These are phyloP conservation scores for Psilocybe cyanescens DNA, from an alignment of 768 basidiomycete species.

Conservation along the genomic window DNA sequence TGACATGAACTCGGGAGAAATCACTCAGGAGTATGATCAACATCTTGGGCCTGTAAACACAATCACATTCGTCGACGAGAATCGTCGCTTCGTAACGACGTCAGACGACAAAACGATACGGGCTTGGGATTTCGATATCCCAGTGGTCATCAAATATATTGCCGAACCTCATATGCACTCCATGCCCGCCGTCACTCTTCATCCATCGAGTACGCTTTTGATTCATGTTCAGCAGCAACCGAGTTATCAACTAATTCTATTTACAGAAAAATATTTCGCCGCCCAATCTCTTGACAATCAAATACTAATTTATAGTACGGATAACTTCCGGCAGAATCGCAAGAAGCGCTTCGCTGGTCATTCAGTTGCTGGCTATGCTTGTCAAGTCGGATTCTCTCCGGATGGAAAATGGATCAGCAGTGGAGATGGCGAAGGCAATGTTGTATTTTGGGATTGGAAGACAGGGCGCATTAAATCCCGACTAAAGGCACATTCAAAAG, in stretches of 20 bases:
- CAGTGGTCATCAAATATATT: conserved; percentile 99
- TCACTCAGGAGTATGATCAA: conserved; percentile 98
- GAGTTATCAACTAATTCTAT: conserved; percentile 17
- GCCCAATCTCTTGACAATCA: conserved; percentile 99
- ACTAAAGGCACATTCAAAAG: conserved; percentile 88
- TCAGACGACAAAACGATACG: conserved; percentile 99
- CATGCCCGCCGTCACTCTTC: conserved; percentile 96
- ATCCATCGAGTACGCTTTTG: conserved; percentile 85
- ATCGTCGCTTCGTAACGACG: conserved; percentile 95
- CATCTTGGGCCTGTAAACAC: conserved; percentile 98
- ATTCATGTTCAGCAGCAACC: conserved; percentile 12
- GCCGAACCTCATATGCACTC: conserved; percentile 99
- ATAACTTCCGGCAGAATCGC: conserved; percentile 97
- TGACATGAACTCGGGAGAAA: conserved; percentile 93
- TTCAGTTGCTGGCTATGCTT: conserved; percentile 96
- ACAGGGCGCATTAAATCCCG: conserved; percentile 94
- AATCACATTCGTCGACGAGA: conserved; percentile 98
- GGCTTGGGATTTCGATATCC: conserved; percentile 99
- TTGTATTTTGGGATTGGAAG: conserved; percentile 99
- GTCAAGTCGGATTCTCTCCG: conserved; percentile 95
- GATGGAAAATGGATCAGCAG: conserved; percentile 99
- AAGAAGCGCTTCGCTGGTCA: conserved; percentile 99
- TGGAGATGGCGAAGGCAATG: conserved; percentile 92
- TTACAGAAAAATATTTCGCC: conserved; percentile 89
- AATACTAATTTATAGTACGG: conserved; percentile 95